Conservation (phyloP, 345 rosid genomes). For the Mangifera indica region DNA sequence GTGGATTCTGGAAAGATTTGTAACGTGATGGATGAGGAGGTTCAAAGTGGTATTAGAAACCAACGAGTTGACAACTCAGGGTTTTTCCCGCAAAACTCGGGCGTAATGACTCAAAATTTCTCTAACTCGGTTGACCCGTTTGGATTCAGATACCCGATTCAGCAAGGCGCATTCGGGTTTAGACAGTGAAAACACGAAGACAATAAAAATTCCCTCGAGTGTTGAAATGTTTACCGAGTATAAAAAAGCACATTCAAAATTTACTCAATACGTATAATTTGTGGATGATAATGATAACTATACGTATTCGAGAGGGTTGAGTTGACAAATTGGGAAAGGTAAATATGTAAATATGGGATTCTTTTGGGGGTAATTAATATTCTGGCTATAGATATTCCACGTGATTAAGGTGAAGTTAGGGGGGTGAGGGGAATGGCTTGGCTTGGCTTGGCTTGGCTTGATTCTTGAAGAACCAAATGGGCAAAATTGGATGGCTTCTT, state of each 20-base stretch:
- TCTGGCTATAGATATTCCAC: constrained; percentile 4
- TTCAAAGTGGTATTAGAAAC: constrained; percentile 57
- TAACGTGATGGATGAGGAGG: constrained; percentile 54
- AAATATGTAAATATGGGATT: constrained; percentile 42
- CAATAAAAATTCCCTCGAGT: not conserved
- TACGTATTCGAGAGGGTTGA: not conserved
- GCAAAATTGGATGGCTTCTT: not conserved
- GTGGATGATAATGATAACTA: not conserved
- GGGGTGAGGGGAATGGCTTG: no score
- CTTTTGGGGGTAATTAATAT: constrained; percentile 16
- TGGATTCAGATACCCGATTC: constrained; percentile 54
- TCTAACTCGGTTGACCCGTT: constrained; percentile 48
- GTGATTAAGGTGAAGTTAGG: not conserved
- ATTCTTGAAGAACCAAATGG: not conserved
- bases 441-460: not conserved
- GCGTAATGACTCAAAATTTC: constrained; percentile 37
- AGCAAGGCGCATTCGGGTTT: constrained; percentile 50
- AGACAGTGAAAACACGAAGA: constrained; percentile 22
- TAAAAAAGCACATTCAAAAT: no score
- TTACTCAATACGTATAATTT: not conserved
- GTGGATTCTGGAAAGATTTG: constrained; percentile 20
- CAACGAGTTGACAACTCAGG: constrained; percentile 33
- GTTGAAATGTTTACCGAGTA: no score
- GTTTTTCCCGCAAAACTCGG: constrained; percentile 29
- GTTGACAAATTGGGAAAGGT: constrained; percentile 2